These are phyloP conservation scores for Penicillium silybi DNA, from an alignment of 495 filamentous ascomycete genomes.

Conservation along the genomic window DNA sequence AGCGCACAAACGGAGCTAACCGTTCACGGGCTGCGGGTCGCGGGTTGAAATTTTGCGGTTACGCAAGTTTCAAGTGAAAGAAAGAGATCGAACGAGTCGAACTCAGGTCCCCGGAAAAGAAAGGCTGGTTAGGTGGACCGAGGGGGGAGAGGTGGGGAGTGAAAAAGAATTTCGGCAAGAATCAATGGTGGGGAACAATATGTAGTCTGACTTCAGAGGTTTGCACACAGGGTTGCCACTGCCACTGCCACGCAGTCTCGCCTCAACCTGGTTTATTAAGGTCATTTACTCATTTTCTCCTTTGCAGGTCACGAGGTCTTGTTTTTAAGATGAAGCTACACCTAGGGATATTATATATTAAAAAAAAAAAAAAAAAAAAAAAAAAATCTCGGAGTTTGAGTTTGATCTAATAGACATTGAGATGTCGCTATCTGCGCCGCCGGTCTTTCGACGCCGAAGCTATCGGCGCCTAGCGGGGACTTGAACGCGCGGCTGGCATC, in stretches of 20 bases:
- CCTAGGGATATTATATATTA: too few relatives aligned
- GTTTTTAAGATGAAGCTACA: too few relatives aligned
- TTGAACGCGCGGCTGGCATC: too few relatives aligned
- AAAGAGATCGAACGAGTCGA: slow-evolving; percentile 8
- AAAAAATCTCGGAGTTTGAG: too few relatives aligned
- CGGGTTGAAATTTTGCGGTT: slow-evolving; percentile 4
- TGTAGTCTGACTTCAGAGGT: slow-evolving; percentile 17
- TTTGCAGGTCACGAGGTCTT: too few relatives aligned
- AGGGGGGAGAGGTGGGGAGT: slow-evolving; percentile 14
- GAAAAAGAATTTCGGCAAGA: slow-evolving; percentile 31
- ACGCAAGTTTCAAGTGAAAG: slow-evolving; percentile 11
- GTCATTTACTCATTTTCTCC: too few relatives aligned
- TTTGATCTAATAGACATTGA: too few relatives aligned
- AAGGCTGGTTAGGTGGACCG: slow-evolving; percentile 18
- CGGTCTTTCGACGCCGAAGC: too few relatives aligned
- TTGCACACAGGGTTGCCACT: slow-evolving; percentile 11
- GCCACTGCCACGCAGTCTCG: slow-evolving; percentile 11
- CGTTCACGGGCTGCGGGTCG: slow-evolving; percentile 17
- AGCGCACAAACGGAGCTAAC: slow-evolving; percentile 35
- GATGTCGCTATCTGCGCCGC: too few relatives aligned
- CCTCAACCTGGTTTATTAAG: not conserved
- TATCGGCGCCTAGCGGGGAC: too few relatives aligned
- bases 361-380: too few relatives aligned
- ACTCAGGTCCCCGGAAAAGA: slow-evolving; percentile 21
- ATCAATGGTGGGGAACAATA: slow-evolving; percentile 29